These are phyloP conservation scores for Phytophthora chlamydospora DNA, from an alignment of 352 stramenopile species.

Conservation along the genomic window DNA sequence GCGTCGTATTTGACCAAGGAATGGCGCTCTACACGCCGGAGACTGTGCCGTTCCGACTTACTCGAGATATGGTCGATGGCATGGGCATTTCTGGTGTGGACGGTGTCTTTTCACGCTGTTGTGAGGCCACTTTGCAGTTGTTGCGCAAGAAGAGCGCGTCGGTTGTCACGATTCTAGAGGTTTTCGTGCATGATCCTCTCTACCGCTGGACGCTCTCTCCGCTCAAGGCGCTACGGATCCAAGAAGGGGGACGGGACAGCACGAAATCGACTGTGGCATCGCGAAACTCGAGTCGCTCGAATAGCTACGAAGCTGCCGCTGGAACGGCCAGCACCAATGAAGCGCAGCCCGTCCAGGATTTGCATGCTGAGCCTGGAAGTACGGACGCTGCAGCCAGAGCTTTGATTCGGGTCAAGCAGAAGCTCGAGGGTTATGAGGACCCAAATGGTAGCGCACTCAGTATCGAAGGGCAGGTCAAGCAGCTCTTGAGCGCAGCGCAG, in stretches of 20 bases:
- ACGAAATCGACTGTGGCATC: constrained; percentile 17
- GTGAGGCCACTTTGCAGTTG: constrained; percentile 92
- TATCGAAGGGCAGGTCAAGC: constrained; percentile 98
- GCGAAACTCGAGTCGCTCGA: constrained; percentile 28
- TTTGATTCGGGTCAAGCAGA: constrained; percentile 97
- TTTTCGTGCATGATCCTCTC: constrained; percentile 99
- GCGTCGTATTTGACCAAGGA: constrained; percentile 99
- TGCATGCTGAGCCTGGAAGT: constrained; percentile 32
- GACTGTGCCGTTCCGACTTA: constrained; percentile 99
- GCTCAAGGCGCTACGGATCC: constrained; percentile 85
- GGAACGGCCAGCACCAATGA: constrained; percentile 23
- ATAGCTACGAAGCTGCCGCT: constrained; percentile 10
- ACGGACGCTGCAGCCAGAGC: constrained; percentile 93
- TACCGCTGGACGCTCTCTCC: constrained; percentile 97
- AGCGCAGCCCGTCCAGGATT: constrained; percentile 27
- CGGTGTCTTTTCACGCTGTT: constrained; percentile 95
- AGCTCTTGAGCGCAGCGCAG: constrained; percentile 96
- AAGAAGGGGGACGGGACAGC: constrained; percentile 49
- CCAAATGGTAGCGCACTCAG: constrained; percentile 95
- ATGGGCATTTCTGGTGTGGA: constrained; percentile 98
- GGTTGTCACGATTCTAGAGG: constrained; percentile 98
- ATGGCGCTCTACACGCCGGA: constrained; percentile 96
- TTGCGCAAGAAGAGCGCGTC: constrained; percentile 93
- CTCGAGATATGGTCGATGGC: constrained; percentile 98
- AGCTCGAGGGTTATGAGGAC: constrained; percentile 99